Percentiles rank a stretch among this genome's conserved stretches.
Evolutionary conservation across 495 filamentous ascomycete species (phyloP).

Genomic region (Xylaria scruposa): DNA sequence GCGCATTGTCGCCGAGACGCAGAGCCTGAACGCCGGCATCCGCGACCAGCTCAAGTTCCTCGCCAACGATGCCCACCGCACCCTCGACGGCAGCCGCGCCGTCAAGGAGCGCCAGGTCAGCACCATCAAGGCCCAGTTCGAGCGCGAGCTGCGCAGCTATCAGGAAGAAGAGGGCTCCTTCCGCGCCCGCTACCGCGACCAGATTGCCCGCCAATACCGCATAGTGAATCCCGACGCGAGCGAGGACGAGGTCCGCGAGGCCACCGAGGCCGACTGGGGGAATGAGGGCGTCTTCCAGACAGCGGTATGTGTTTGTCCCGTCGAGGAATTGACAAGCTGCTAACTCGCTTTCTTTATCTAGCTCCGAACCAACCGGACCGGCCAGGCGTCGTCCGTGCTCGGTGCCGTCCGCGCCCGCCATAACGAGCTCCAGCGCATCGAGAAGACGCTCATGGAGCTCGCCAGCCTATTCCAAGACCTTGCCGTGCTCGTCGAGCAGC

Average conservation of each 20-base stretch:
- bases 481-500: slow-evolving; percentile 67
- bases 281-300: slow-evolving; percentile 79
- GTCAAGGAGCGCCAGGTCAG: slow-evolving; percentile 69
- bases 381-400: slow-evolving; percentile 69
- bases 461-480: slow-evolving; percentile 71
- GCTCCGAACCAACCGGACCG: slow-evolving; percentile 73
- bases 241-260: slow-evolving; percentile 67
- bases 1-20: slow-evolving; percentile 66
- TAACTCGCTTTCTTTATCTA: slow-evolving; percentile 38
- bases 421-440: slow-evolving; percentile 75
- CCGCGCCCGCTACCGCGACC: slow-evolving; percentile 68
- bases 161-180: slow-evolving; percentile 70
- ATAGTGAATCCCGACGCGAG: slow-evolving; percentile 78
- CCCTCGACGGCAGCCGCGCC: slow-evolving; percentile 55
- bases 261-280: slow-evolving; percentile 70
- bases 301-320: slow-evolving; percentile 60
- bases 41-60: slow-evolving; percentile 71
- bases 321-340: neutral
- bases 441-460: slow-evolving; percentile 69
- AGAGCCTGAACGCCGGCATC: slow-evolving; percentile 68
- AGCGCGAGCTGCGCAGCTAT: slow-evolving; percentile 66
- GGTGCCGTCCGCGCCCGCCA: slow-evolving; percentile 77
- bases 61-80: slow-evolving; percentile 66
- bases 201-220: slow-evolving; percentile 74
- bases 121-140: slow-evolving; percentile 68